Evolutionary conservation across 768 basidiomycete genomes (phyloP), one percentile per base, ranked within the genome.

Genomic region (Grammothele lineata): DNA sequence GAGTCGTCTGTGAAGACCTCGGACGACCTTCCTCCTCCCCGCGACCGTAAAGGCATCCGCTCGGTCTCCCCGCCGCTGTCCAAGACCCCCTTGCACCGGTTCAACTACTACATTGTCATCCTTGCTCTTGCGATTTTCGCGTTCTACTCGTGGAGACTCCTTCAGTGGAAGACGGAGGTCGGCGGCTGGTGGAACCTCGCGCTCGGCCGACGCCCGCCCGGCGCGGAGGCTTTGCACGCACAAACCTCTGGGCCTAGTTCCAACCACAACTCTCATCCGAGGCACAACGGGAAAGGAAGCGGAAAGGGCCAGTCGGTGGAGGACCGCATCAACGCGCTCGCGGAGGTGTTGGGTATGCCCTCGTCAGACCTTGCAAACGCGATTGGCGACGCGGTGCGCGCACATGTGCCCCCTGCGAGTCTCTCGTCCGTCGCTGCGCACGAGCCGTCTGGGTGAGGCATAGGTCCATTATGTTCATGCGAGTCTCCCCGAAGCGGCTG

Each of bases 161-260:
- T 74, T 14, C 68, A 79, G 51, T 75, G 71, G 68, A 76, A 75
- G 56, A 62, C 68, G 0, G 72, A 78, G 10, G 76, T 74, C 10
- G 77, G 77, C 0, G 79, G 80, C 7, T 81, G 82, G 83, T 82
- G 81, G 80, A 76, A 73, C 47, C 56, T 76, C 9, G 68, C 71
- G 0, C 50, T 76, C 5, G 74, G 76, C 3, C 62, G 61, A 47
- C 61, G 56, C 12, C 65, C 71, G 2, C 64, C 66, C 5, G 59
- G 58, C 35, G 37, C 52, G 37, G 23, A 57, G 42, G 17, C 55
- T 48, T 21, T 41, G 39, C 40, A 19, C 34, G 11, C 27, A 26
- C n/a, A 21, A 27, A 45, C 48, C 30, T 37, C 48, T 4, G 17
- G 51, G 37, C 32, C 50, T 42, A 27, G 47, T 45, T 35, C 45